These are phyloP conservation scores for Pelargonium australe DNA, from an alignment of 441 rosid genomes.

Conservation along the genomic window DNA sequence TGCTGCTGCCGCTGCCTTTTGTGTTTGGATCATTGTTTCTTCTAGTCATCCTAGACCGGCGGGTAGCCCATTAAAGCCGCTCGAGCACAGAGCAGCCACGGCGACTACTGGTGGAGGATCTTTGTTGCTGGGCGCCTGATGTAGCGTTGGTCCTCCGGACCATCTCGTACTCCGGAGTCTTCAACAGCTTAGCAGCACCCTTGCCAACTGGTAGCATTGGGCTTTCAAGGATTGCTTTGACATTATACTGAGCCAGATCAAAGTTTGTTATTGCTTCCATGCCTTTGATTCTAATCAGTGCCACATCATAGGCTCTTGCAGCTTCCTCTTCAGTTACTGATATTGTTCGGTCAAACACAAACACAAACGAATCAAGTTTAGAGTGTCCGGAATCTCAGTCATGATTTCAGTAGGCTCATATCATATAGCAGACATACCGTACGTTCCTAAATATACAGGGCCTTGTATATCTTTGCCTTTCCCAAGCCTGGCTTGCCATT, in stretches of 20 bases:
- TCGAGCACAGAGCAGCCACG: too few relatives aligned
- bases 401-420: too few relatives aligned
- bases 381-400: too few relatives aligned
- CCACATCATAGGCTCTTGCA: constrained; percentile 29
- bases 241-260: constrained; percentile 16
- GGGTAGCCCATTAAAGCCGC: too few relatives aligned
- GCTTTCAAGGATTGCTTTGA: constrained; percentile 15
- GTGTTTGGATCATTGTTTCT: too few relatives aligned
- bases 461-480: constrained; percentile 12
- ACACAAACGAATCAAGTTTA: too few relatives aligned
- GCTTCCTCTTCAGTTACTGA: constrained; percentile 28
- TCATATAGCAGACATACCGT: constrained; percentile 13
- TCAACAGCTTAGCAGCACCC: constrained; percentile 25
- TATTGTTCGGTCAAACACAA: background rate
- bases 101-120: background rate
- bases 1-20: too few relatives aligned
- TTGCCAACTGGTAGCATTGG: constrained; percentile 22
- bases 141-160: background rate
- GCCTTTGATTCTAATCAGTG: constrained; percentile 27
- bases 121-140: background rate
- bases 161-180: background rate
- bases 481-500: constrained; percentile 32
- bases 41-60: too few relatives aligned
- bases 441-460: constrained; percentile 24
- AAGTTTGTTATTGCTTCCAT: constrained; percentile 21